Evolutionary conservation across 106 monocot genomes (phyloP), one percentile per base, ranked within the genome.

Genomic region (Allium cepa): DNA sequence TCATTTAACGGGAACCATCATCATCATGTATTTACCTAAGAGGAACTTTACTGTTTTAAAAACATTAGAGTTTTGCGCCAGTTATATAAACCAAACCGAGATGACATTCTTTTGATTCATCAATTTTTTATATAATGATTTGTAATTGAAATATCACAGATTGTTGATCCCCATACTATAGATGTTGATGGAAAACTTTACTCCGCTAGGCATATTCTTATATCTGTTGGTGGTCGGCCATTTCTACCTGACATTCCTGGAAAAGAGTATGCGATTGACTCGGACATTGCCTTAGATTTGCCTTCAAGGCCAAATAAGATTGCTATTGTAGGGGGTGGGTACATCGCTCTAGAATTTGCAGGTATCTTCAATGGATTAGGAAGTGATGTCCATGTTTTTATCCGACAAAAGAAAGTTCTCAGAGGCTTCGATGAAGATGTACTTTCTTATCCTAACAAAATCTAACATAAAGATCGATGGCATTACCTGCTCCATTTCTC

Each of bases 381-480:
- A 72, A 87, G 93, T 83, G 90, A 85, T 46, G 99, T 93, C 10
- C 99, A 99, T 79, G 81, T 99, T 51, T 99, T 99, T 76, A 87
- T 99, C 28, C 78, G 99, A 13, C 99, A 99, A 72, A 93, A 89
- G 80, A 99, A 99, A 85, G 90, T 99, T 22, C 83, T 99, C 18
- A 82, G 99, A 73, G 99, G 92, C 7, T 99, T 99, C 76, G 93
- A 99, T 72, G 99, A 99, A 72, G 99, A 99, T 84, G 99, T 99
- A 47, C 36, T 36, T 36, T 36, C 36, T 36, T 36, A 36, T 36
- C 36, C 36, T 5, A 67, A 73, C 7, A 59, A 53, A 8, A 66
- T 22, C 65, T 50, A 18, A 49, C 9, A 55, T 55, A 11, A 55
- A 12, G 13, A 55, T 55, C 53, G 3, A 12, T 8, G 53, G 53